phyloP scores from a whole-genome alignment of 1,284 basidiomycete species.

The Trametes versicolor region DNA sequence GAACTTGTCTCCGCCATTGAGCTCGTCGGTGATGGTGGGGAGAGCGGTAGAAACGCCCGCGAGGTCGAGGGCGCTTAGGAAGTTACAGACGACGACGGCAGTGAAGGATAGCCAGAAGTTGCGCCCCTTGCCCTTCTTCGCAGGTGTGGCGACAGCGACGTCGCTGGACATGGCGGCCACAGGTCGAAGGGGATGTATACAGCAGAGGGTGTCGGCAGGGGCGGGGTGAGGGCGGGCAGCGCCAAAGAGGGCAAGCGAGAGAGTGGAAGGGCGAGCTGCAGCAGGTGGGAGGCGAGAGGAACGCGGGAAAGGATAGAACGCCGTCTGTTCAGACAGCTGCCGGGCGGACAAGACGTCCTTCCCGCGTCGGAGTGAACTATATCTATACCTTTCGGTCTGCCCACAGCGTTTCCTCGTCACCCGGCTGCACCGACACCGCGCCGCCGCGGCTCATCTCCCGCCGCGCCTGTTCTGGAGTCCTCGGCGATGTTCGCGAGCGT shows the following conservation, averaged over 20 bases:
- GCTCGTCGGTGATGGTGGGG: constrained; percentile 25
- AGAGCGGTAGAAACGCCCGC: constrained; percentile 27
- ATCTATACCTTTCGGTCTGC: not conserved
- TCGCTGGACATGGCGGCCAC: not conserved
- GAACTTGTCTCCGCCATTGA: constrained; percentile 34
- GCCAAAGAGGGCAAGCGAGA: too few species aligned
- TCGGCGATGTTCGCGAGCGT: too few species aligned
- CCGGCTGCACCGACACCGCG: too few species aligned
- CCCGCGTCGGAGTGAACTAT: not conserved
- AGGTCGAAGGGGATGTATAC: not conserved
- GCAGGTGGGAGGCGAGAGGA: not conserved
- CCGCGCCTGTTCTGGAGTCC: too few species aligned
- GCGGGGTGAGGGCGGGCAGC: too few species aligned
- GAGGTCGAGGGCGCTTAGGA: constrained; percentile 43
- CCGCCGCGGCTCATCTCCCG: too few species aligned
- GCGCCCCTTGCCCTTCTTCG: not conserved
- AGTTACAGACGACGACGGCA: constrained; percentile 34
- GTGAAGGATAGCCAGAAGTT: constrained; percentile 36
- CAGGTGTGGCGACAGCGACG: not conserved
- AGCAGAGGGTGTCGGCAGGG: not conserved
- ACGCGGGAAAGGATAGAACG: not conserved
- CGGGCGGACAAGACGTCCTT: not conserved
- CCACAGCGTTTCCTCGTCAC: too few species aligned
- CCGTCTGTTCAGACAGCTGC: not conserved
- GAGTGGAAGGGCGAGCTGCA: too few species aligned